Evolutionary conservation across 2,329 filamentous ascomycete species (phyloP).

Genomic region (Pseudogymnoascus sp.): DNA sequence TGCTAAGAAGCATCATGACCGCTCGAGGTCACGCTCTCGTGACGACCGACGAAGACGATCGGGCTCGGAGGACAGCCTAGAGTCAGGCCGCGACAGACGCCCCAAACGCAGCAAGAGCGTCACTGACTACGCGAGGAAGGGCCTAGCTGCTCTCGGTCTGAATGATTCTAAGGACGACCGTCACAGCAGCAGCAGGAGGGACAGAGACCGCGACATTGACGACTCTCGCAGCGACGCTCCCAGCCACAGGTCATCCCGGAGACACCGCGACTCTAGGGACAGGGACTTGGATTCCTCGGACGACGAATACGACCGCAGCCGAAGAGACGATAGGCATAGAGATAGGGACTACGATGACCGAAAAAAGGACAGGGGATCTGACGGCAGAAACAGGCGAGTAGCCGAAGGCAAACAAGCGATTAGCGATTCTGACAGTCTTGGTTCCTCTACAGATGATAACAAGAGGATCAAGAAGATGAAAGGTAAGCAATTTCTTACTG

Average conservation of each 20-base stretch:
- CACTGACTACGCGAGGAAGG: conserved; percentile 54
- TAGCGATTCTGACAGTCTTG: conserved; percentile 41
- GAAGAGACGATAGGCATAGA: neutral
- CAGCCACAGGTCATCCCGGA: conserved; percentile 14
- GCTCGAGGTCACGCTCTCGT: conserved; percentile 38
- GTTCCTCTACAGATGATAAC: conserved; percentile 56
- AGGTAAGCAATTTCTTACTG: conserved; percentile 59
- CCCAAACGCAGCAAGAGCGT: conserved; percentile 53
- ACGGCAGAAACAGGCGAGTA: conserved; percentile 22
- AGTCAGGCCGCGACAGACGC: conserved; percentile 26
- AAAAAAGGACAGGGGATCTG: neutral
- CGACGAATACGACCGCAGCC: conserved; percentile 11
- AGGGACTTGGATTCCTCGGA: conserved; percentile 9
- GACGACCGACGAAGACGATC: conserved; percentile 21
- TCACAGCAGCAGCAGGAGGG: conserved; percentile 17
- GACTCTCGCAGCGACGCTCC: conserved; percentile 17
- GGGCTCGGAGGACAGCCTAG: conserved; percentile 17
- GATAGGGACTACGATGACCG: conserved; percentile 19
- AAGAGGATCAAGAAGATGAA: conserved; percentile 55
- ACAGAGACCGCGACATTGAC: conserved; percentile 19
- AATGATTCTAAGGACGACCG: conserved; percentile 38
- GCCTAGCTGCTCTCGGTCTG: conserved; percentile 55
- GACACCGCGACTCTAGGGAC: conserved; percentile 11
- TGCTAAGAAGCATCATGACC: conserved; percentile 52
- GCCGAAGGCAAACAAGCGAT: conserved; percentile 24